Conservation (phyloP, 306 rosid genomes). For the Vigna nakashimae region DNA sequence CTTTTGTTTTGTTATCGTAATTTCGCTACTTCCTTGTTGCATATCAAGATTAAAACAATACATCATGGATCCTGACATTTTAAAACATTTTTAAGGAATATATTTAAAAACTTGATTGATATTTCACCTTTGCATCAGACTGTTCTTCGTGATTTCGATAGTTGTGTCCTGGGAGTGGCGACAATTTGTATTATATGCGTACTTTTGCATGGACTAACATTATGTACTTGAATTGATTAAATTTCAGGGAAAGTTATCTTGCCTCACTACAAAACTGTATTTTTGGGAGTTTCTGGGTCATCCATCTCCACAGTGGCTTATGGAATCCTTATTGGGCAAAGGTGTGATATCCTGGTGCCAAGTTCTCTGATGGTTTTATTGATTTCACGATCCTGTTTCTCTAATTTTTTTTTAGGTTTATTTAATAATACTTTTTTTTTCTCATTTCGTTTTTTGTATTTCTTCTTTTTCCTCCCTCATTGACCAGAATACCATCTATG, state of each 20-base stretch:
- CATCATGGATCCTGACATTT: background rate
- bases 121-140: slow-evolving; percentile 22
- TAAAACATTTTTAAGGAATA: slow-evolving; percentile 19
- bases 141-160: slow-evolving; percentile 15
- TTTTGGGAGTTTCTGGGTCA: slow-evolving; percentile 46
- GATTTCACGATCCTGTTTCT: slow-evolving; percentile 5
- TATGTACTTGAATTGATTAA: slow-evolving; percentile 29
- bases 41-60: slow-evolving; percentile 36
- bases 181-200: slow-evolving; percentile 29
- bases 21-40: slow-evolving; percentile 32
- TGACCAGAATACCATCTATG: slow-evolving; percentile 61
- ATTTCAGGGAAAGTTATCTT: slow-evolving; percentile 52
- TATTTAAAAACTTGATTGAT: slow-evolving; percentile 29
- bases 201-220: slow-evolving; percentile 34
- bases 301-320: slow-evolving; percentile 54
- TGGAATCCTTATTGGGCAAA: slow-evolving; percentile 81
- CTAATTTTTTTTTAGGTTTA: slow-evolving; percentile 8
- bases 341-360: slow-evolving; percentile 53
- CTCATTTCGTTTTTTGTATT: background rate
- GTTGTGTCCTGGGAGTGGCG: slow-evolving; percentile 25
- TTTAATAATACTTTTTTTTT: slow-evolving; percentile 7
- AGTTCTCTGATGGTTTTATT: slow-evolving; percentile 13
- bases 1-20: slow-evolving; percentile 26
- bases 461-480: slow-evolving; percentile 3
- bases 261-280: slow-evolving; percentile 53